A percentile compares a stretch with the other conserved stretches of the same genome.
These are phyloP conservation scores for Termitomyces sp. DNA, from an alignment of 768 basidiomycete species.

Conservation along the genomic window DNA sequence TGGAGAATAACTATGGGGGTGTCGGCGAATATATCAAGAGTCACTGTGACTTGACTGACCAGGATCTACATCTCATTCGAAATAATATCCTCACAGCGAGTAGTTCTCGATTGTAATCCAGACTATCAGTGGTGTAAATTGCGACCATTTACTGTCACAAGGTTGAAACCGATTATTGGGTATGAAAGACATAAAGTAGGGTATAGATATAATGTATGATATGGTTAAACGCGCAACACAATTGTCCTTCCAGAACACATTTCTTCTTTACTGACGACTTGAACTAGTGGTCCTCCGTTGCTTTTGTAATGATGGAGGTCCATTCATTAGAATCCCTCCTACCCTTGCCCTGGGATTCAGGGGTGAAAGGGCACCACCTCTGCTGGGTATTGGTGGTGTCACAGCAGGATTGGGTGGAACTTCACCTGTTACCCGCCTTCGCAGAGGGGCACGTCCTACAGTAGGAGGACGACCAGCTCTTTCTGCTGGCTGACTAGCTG, in stretches of 20 bases:
- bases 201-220: slow-evolving; percentile 12
- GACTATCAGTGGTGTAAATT: background rate
- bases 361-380: slow-evolving; percentile 58
- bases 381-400: slow-evolving; percentile 25
- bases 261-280: slow-evolving; percentile 26
- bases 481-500: slow-evolving; percentile 20
- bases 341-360: slow-evolving; percentile 67
- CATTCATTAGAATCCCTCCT: slow-evolving; percentile 38
- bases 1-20: slow-evolving; percentile 66
- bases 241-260: background rate
- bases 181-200: slow-evolving; percentile 6
- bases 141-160: background rate
- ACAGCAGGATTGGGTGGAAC: slow-evolving; percentile 25
- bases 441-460: slow-evolving; percentile 42
- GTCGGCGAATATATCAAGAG: slow-evolving; percentile 59
- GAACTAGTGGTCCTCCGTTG: slow-evolving; percentile 41
- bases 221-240: background rate
- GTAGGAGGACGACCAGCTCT: slow-evolving; percentile 21
- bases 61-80: slow-evolving; percentile 59
- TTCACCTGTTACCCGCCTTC: slow-evolving; percentile 64
- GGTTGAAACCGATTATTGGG: background rate
- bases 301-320: slow-evolving; percentile 7
- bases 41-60: slow-evolving; percentile 55
- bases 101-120: slow-evolving; percentile 12
- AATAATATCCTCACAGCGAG: slow-evolving; percentile 47